Evolutionary conservation across 148 eudicot species (phyloP), one percentile per base, ranked within the genome.

Genomic region (Dianthus caryophyllus): DNA sequence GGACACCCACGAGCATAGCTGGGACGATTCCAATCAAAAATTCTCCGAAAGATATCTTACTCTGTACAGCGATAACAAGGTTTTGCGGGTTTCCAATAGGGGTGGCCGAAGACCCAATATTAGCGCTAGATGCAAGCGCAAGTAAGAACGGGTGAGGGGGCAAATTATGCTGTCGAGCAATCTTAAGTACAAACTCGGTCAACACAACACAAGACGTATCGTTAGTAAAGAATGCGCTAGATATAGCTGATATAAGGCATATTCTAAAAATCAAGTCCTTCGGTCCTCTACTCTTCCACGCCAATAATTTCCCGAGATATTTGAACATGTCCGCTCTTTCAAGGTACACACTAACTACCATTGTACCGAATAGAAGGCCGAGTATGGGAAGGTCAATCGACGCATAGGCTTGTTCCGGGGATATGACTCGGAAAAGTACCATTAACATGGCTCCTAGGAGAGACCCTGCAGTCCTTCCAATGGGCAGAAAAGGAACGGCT

Each of bases 281-380:
- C 6, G 96, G 60, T 67, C 98, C 98, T 62, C 14, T 33, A 67
- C 94, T 84, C 57, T 78, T 87, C 89, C 89, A 92, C 0, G 89
- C 36, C 0, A 92, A 73, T 67, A 92, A 62, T 64, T 87, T 88
- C 33, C 98, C 96, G 9, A 89, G 75, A 82, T 89, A 92, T 41
- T 75, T 77, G 51, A 92, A 92, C 96, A 92, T 89, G 33, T 92
- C 98, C 3, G 97, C 98, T 75, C 87, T 73, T 84, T 92, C 98
- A 16, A 92, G 94, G 75, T 85, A 89, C 30, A 87, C 84, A 74
- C 91, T 87, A 12, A 92, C 96, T 6, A 92, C 96, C 97, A 92
- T 92, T n/a, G 98, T 92, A 14, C 98, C 98, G 41, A 92, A 92
- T 11, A 92, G 86, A n/a, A 87, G 82, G 9, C 93, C 89, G 3